Evolutionary conservation across 2,329 filamentous ascomycete genomes (phyloP), one percentile per base, ranked within the genome.

Genomic region (Zymoseptoria passerinii): DNA sequence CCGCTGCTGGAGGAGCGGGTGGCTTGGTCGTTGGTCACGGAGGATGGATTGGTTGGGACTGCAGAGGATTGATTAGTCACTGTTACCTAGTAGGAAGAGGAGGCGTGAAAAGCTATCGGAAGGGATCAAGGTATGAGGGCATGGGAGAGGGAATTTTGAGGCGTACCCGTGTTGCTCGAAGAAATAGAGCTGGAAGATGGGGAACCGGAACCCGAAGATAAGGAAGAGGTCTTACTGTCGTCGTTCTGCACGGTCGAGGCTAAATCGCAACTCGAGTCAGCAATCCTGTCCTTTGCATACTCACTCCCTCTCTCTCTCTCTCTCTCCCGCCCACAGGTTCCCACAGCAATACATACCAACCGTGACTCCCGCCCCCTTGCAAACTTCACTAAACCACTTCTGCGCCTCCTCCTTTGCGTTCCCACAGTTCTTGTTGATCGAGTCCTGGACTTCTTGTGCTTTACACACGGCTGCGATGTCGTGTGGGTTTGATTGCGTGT

Each of bases 401-500:
- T 66, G 63, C 28, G 71, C 72, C 18, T 60, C 58, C 16, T 68
- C 53, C 18, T 64, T 54, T 52, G 67, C 62, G 61, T 64, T 59
- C 44, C 66, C 68, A 60, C 72, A 74, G 48, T 70, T 66, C 48
- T 63, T 62, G 62, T 52, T 58, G 49, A 72, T 61, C 61, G 65
- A 65, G 19, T 61, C 54, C 55, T 66, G 61, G 56, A 71, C 68
- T 28, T 66, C 61, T 18, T 60, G 62, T 13, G 68, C 66, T 58
- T 57, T 57, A 8, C 50, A 74, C 61, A 74, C 66, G 44, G 59
- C 58, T 59, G 69, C 65, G 56, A 72, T 62, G 57, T 71, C 66
- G 49, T 62, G 59, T 10, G 72, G 71, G 54, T 72, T 64, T n/a
- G 58, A 58, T 54, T 70, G 67, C 10, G 66, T 69, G 68, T 79